Evolutionary conservation across 2,329 filamentous ascomycete genomes (phyloP), one percentile per base, ranked within the genome.

Genomic region (Paecilomyces sp.): DNA sequence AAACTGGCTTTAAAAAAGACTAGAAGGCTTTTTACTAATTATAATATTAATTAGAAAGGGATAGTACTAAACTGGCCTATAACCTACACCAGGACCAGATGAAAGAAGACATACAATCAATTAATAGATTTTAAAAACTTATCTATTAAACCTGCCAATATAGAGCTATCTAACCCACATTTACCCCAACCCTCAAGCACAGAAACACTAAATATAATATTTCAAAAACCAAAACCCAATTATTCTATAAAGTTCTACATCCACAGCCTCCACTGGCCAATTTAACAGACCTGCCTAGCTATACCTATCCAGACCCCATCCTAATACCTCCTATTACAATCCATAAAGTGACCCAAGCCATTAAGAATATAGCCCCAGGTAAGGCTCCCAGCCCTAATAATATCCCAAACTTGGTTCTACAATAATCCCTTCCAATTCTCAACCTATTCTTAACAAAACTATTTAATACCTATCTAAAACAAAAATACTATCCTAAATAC

Each of bases 291-390:
- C 57, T 58, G 5, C 9, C 31, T 36, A 22, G 50, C 22, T 54
- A 15, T 8, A 25, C 3, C 3, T 52, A 52, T 18, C 33, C 11
- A 1, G 52, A 55, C 24, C 31, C 24, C 13, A 6, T 55, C 0
- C 12, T 11, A 22, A 54, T 61, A n/a, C 57, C 59, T 5, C 3
- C 22, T 3, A 57, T 63, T 3, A 61, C 57, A 1, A 51, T 57
- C 15, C 34, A 60, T 25, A 61, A 60, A n/a, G 50, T 55, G 24
- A 51, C 11, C 15, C 56, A 56, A 25, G 58, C 59, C 13, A 64
- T 61, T 11, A 36, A 36, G 6, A 13, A 13, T 12, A 13, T 36
- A 9, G 33, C 33, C 8, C 33, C 6, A 2, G 33, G 33, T 5
- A 36, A 36, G 9, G 33, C 33, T 1, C 33, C 33, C 1, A 5